Evolutionary conservation across 164 flowering plant genomes (phyloP).

Genomic region (Dillenia suffruticosa): DNA sequence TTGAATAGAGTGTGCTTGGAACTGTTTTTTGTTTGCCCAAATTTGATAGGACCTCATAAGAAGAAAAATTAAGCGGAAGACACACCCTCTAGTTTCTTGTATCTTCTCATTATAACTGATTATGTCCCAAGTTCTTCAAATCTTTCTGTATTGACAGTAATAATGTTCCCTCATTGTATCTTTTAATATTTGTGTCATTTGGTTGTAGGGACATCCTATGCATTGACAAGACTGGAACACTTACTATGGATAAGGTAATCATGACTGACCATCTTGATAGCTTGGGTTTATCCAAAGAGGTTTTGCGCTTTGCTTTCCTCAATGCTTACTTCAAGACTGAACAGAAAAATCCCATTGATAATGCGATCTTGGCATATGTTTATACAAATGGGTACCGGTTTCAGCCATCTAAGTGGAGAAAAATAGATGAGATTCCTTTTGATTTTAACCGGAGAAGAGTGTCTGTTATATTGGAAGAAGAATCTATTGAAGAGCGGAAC

Average conservation of each 20-base stretch:
- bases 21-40: too few species aligned
- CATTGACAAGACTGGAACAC: constrained; percentile 79
- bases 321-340: constrained; percentile 74
- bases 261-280: constrained; percentile 59
- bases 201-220: constrained; percentile 66
- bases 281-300: constrained; percentile 47
- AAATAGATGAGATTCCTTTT: constrained; percentile 73
- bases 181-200: constrained; percentile 2
- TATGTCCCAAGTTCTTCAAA: too few species aligned
- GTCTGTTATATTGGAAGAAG: constrained; percentile 53
- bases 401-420: constrained; percentile 63
- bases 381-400: constrained; percentile 66
- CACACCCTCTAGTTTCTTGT: too few species aligned
- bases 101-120: too few species aligned
- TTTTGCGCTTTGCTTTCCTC: constrained; percentile 59
- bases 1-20: too few species aligned
- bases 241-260: constrained; percentile 59
- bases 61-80: too few species aligned
- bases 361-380: constrained; percentile 65
- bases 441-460: constrained; percentile 61
- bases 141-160: too few species aligned
- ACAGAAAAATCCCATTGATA: constrained; percentile 68
- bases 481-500: constrained; percentile 12
- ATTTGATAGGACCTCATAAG: too few species aligned
- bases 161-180: too few species aligned